Evolutionary conservation across 2,329 filamentous ascomycete genomes (phyloP).

Genomic region (Colletotrichum acutatum): DNA sequence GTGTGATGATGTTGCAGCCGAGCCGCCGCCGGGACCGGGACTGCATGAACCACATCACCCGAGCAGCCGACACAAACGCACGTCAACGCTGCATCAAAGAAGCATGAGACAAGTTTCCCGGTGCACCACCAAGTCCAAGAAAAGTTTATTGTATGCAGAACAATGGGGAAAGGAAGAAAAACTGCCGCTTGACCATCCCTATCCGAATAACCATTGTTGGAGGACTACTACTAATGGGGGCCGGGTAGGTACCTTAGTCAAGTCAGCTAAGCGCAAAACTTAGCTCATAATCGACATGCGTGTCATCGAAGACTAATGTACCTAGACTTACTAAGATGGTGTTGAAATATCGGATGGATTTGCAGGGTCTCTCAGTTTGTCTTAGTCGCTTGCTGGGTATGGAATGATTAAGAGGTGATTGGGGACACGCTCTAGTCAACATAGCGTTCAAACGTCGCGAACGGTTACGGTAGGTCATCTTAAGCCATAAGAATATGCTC

Average conservation of each 20-base stretch:
- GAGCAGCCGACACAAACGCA: not conserved
- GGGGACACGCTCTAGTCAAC: not conserved
- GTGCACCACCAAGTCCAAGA: not conserved
- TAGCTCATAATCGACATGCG: not conserved
- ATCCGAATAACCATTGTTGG: too few species aligned
- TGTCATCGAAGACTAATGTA: not conserved
- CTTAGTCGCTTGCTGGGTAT: not conserved
- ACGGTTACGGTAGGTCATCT: not conserved
- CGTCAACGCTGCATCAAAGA: not conserved
- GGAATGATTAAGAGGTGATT: not conserved
- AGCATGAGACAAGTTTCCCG: not conserved
- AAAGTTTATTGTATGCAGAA: not conserved
- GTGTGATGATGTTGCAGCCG: too few species aligned
- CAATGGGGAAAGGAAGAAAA: too few species aligned
- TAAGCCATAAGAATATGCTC: not conserved
- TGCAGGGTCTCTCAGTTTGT: not conserved
- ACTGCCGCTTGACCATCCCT: too few species aligned
- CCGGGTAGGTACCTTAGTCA: not conserved
- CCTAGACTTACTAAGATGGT: not conserved
- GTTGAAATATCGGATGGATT: not conserved
- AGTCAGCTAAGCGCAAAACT: not conserved
- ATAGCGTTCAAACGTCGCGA: not conserved
- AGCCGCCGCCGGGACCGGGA: too few species aligned
- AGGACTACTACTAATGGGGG: not conserved
- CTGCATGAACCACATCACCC: not conserved